Percentiles rank a stretch among this genome's conserved stretches.
Evolutionary conservation across 768 basidiomycete genomes (phyloP).

Genomic region (Mycena haematopus): DNA sequence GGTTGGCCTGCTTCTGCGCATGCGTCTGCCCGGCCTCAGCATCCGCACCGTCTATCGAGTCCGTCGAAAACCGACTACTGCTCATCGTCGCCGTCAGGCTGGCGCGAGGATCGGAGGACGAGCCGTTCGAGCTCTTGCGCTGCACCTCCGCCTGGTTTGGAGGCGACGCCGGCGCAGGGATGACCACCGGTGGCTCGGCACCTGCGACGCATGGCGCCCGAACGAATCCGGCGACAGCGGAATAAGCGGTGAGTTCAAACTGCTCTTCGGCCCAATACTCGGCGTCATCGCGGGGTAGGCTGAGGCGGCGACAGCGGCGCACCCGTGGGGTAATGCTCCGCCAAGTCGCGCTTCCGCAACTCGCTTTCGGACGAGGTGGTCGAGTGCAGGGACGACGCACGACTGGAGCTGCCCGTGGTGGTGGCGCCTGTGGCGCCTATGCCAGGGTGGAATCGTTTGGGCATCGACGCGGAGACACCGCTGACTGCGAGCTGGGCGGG

Average conservation of each 20-base stretch:
- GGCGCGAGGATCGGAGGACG: neutral
- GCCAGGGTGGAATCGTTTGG: slow-evolving; percentile 53
- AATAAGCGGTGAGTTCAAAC: slow-evolving; percentile 64
- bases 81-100: neutral
- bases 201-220: slow-evolving; percentile 67
- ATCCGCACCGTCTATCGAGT: slow-evolving; percentile 57
- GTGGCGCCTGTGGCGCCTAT: no score
- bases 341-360: slow-evolving; percentile 54
- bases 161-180: slow-evolving; percentile 28
- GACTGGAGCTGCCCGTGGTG: neutral
- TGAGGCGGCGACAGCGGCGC: slow-evolving; percentile 23
- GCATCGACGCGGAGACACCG: slow-evolving; percentile 68
- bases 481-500: slow-evolving; percentile 73
- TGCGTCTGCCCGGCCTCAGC: slow-evolving; percentile 35
- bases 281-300: slow-evolving; percentile 49
- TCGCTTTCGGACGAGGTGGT: slow-evolving; percentile 51
- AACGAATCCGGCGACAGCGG: slow-evolving; percentile 89
- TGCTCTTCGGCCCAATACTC: slow-evolving; percentile 30
- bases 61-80: slow-evolving; percentile 73
- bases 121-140: slow-evolving; percentile 24
- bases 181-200: slow-evolving; percentile 33
- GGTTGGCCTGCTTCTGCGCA: slow-evolving; percentile 44
- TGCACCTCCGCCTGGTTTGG: slow-evolving; percentile 29
- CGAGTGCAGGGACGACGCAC: slow-evolving; percentile 1
- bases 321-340: slow-evolving; percentile 49